Evolutionary conservation across 73 alveolate species (phyloP), one percentile per base, ranked within the genome.

Genomic region (Paramecium octaurelia): DNA sequence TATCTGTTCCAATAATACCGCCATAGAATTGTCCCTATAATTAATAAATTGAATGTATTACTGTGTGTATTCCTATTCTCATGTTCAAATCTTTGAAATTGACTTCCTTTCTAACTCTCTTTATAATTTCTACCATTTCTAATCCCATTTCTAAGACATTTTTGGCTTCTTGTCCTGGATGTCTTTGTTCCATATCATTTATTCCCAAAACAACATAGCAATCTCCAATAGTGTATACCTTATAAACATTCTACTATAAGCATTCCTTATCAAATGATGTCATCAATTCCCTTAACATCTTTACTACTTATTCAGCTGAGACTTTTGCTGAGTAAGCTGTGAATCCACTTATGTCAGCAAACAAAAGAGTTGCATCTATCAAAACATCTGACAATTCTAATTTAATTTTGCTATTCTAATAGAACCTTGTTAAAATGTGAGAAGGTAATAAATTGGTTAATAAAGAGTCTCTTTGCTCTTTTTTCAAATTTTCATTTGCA

Each of bases 301-400:
- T 94, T 6, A 96, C 98, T 0, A 96, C 97, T 48, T 94, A 97
- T 84, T 94, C 97, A 27, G 99, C 97, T 36, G 96, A 89, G 69
- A 93, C 96, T 50, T 93, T 70, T 48, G 96, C 86, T 44, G 98
- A 96, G 64, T 93, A 96, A 85, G 95, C 93, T 34, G 99, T 96
- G 42, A 94, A 96, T 12, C 97, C 95, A 18, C 95, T 97, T 36
- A 96, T 96, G 92, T 96, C 99, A 58, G 99, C 99, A 89, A 94
- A 96, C 31, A 96, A 80, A 84, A 96, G 80, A 46, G 99, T 95
- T 11, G 96, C 99, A 40, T 86, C 95, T 27, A 88, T 95, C 14
- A 96, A 73, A 0, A 93, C 95, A 76, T 96, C 99, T 10, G 98
- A 95, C 6, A 94, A 95, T 29, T 97, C 96, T 8, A 93, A 93